Percentiles rank a stretch among this genome's conserved stretches.
These are phyloP conservation scores for Phytophthora lateralis DNA, from an alignment of 352 stramenopile genomes.

Conservation along the genomic window DNA sequence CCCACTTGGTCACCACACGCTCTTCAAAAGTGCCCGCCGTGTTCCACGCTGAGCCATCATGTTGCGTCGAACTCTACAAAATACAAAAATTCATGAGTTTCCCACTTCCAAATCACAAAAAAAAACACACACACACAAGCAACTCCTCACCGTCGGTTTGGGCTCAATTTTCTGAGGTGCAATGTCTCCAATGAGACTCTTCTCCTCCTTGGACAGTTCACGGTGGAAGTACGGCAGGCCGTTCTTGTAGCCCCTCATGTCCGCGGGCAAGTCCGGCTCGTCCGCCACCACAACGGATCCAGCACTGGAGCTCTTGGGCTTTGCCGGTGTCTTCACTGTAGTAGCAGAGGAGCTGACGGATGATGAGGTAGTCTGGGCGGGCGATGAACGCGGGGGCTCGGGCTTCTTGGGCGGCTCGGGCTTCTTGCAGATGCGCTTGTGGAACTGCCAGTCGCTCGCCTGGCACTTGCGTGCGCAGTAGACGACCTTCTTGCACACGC, in stretches of 20 bases:
- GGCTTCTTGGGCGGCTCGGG: slow-evolving; percentile 63
- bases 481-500: slow-evolving; percentile 84
- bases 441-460: slow-evolving; percentile 85
- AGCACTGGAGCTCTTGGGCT: slow-evolving; percentile 20
- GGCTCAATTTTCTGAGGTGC: slow-evolving; percentile 83
- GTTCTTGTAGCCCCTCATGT: slow-evolving; percentile 86
- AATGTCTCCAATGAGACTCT: slow-evolving; percentile 96
- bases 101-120: not conserved
- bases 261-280: slow-evolving; percentile 62
- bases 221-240: slow-evolving; percentile 96
- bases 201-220: slow-evolving; percentile 95
- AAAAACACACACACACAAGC: too few relatives aligned
- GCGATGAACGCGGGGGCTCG: slow-evolving; percentile 33
- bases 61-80: slow-evolving; percentile 32
- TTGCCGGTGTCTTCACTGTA: slow-evolving; percentile 30
- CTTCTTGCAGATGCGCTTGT: slow-evolving; percentile 90
- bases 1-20: slow-evolving; percentile 88
- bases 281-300: slow-evolving; percentile 65
- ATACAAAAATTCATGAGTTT: slow-evolving; percentile 5
- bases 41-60: slow-evolving; percentile 92
- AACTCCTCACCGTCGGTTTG: slow-evolving; percentile 32
- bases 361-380: slow-evolving; percentile 12
- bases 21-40: slow-evolving; percentile 92
- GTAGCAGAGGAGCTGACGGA: slow-evolving; percentile 21
- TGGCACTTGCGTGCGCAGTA: slow-evolving; percentile 86